Base-by-base conservation (phyloP, 495 filamentous ascomycete species). In the Aspergillus carlsbadensis region DNA sequence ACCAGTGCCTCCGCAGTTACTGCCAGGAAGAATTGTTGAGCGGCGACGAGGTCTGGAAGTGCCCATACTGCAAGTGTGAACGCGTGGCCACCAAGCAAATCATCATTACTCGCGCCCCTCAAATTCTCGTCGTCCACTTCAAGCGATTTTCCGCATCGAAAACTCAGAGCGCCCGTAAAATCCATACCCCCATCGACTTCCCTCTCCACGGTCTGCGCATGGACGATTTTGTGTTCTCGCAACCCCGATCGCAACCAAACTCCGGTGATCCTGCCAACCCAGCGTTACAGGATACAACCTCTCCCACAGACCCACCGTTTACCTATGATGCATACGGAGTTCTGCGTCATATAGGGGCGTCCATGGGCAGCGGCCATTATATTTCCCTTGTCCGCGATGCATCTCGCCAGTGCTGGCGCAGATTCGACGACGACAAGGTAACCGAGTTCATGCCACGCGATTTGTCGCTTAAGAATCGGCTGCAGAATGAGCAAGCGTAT, bases 241-340 rank as follows among this genome's bases (percentile, higher is more conserved):
- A 65, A 40, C 72, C 81, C 11, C 26, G 63, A 1, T 45, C 64
- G 0, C 44, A 65, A 22, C 26, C 71, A 45, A 60, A 73, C 46
- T n/a, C 65, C 26, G 33, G 70, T 49, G 62, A 76, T 52, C 20
- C 68, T 43, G 49, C 66, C 43, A 53, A 37, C 10, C 26, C 53
- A 29, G 57, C 36, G 40, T 29, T 26, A 53, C 59, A 61, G 58
- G 61, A 66, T 39, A 54, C 65, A n/a, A 75, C 78, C 45, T 62
- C 71, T 1, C 72, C 82, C 21, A 85, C 82, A 40, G 84, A 75
- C 35, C 81, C 81, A 8, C 87, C 87, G 0, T 89, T 85, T 57
- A 76, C 74, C 7, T 91, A 90, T 59, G 84, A 89, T 61, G 76
- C 83, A n/a, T 91, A 90, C 63, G 87, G 78, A 0, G 86, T 91